Evolutionary conservation across 2,329 filamentous ascomycete genomes (phyloP), one percentile per base, ranked within the genome.

Genomic region (Zymoseptoria ardabiliae): DNA sequence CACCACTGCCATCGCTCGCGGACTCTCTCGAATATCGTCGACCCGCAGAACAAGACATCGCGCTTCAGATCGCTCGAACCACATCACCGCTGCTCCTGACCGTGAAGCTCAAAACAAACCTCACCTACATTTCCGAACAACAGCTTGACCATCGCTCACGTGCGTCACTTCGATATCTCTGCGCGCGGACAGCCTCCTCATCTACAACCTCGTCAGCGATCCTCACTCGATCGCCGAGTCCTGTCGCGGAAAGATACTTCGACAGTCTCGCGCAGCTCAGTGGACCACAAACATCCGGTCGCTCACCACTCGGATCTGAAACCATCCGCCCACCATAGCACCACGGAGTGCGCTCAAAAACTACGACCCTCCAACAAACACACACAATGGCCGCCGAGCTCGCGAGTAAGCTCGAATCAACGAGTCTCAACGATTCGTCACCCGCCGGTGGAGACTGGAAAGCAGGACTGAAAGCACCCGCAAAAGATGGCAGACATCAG

Each of bases 401-500:
- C 59, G 79, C 81, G 69, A 81, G 80, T 68, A 78, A 85, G 74
- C 77, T 86, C 69, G 81, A 81, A 65, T 76, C 78, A 56, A 81
- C 80, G 35, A 79, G 79, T 62, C 71, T 82, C 65, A 78, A 74
- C 74, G 79, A 73, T 63, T 67, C 68, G 80, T 78, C 72, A 80
- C 84, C 70, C 68, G 74, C 64, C 69, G 74, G 79, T 62, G 83
- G 85, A 28, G 85, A 91, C 72, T 93, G 89, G 89, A 90, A 89
- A 77, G 82, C 85, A 70, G 83, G 76, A 61, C 76, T 93, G 60
- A 90, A 88, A 66, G 75, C 89, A 61, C 90, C 90, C 56, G 76
- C 82, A 58, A 90, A 87, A 74, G 90, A 94, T 73, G 85, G 80
- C 69, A 84, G 90, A 76, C 85, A 88, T 68, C 90, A 94, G 77